Base-by-base conservation (phyloP, 1,284 basidiomycete genomes). In the Ganoderma resinaceum region DNA sequence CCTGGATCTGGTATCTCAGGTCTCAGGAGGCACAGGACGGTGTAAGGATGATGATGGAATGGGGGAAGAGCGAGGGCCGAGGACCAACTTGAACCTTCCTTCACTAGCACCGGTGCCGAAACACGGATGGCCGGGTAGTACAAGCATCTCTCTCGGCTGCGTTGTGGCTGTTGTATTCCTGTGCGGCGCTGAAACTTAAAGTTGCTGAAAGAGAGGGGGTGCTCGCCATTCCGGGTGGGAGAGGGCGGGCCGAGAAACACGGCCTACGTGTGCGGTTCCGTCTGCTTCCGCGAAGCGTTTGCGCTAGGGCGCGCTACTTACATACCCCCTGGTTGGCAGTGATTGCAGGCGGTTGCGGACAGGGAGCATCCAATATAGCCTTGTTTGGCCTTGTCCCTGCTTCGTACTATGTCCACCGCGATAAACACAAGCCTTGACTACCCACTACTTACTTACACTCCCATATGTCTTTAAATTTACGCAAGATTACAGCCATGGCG, bases 1-100 rank as follows among this genome's bases (percentile, higher is more conserved):
- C 55, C 55, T 57, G 33, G 55, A 57, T 57, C 55, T 57, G 29
- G 20, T 37, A 57, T 57, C 31, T 57, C 33, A 37, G 31, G 35
- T n/a, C n/a, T n/a, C n/a, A n/a, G n/a, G n/a, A n/a, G n/a, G n/a
- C n/a, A n/a, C n/a, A n/a, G n/a, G n/a, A n/a, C n/a, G n/a, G n/a
- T n/a, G n/a, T n/a, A n/a, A n/a, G n/a, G n/a, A n/a, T n/a, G n/a
- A n/a, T n/a, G n/a, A n/a, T 12, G 33, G 55, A 35, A 18, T 43
- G 31, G 33, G 12, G 20, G 33, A 37, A 57, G 6, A 16, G 33
- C 33, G 20, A 37, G 8, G 20, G 33, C 55, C 33, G 31, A 33
- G 29, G 52, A 23, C 2, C 37, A 5, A 38, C 37, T 38, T 5
- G 7, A 38, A 38, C 37, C 9, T 35, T 4, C 4, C 9, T 38